Conservation (phyloP, 345 rosid species). For the Syzygium aromaticum region DNA sequence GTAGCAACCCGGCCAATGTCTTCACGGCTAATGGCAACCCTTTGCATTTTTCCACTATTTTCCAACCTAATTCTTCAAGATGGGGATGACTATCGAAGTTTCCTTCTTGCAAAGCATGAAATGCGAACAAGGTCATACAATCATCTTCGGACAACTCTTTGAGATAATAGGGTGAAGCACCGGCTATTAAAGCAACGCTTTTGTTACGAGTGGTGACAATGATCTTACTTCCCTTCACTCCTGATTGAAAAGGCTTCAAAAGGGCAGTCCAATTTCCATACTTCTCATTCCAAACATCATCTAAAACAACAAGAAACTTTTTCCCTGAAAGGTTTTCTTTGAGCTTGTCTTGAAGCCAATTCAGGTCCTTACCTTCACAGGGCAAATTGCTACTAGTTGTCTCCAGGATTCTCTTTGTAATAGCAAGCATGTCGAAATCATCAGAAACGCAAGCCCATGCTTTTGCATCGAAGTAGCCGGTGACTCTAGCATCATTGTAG, state of each 20-base stretch:
- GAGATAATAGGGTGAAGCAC: fast-evolving
- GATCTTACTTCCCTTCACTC: neutral
- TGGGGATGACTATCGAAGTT: fast-evolving
- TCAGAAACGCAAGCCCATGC: neutral
- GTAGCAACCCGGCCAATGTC: neutral
- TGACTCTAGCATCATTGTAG: neutral
- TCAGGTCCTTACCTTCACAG: fast-evolving
- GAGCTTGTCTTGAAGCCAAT: neutral
- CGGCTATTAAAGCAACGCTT: fast-evolving
- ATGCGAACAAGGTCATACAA: fast-evolving
- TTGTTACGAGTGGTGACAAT: neutral
- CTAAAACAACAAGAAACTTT: neutral
- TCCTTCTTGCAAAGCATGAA: fast-evolving
- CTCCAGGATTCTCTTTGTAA: neutral
- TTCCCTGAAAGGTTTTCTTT: fast-evolving
- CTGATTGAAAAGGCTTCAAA: neutral
- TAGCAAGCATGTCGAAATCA: neutral
- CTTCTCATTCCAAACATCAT: neutral
- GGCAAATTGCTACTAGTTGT: fast-evolving
- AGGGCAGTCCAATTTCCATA: neutral
- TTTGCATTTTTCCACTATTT: neutral
- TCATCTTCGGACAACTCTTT: neutral
- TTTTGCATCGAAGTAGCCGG: fast-evolving
- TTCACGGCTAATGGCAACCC: neutral
- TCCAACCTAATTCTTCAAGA: fast-evolving